phyloP scores from a whole-genome alignment of 2,329 filamentous ascomycete species.

The Epichloe uncinata region DNA sequence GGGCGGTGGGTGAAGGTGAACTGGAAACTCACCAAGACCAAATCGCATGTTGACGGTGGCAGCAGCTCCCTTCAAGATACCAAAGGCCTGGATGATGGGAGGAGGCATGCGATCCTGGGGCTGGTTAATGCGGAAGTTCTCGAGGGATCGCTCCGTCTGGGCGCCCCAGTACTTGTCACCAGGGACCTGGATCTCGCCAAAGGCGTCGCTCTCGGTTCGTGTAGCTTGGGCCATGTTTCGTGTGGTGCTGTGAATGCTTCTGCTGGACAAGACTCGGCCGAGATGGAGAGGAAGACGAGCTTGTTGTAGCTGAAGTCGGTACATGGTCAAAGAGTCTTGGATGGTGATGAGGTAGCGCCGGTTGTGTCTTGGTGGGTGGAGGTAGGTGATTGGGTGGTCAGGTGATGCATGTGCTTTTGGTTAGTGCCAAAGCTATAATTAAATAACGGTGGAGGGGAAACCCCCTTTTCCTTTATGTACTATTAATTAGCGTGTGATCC shows the following conservation, averaged over 20 bases:
- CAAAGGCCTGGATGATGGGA: slow-evolving; percentile 83
- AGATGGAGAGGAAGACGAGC: slow-evolving; percentile 1
- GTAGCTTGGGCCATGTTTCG: slow-evolving; percentile 27
- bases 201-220: slow-evolving; percentile 90
- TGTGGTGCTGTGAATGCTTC: slow-evolving; percentile 9
- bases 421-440: no score
- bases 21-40: slow-evolving; percentile 51
- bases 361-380: no score
- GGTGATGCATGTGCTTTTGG: no score
- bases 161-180: slow-evolving; percentile 97
- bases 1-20: no score
- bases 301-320: not conserved
- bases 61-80: slow-evolving; percentile 92
- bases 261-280: not conserved
- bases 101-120: slow-evolving; percentile 97
- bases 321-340: no score
- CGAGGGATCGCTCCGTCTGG: slow-evolving; percentile 90
- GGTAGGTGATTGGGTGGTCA: no score
- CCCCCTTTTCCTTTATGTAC: no score
- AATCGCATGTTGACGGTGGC: slow-evolving; percentile 92
- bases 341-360: no score
- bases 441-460: no score
- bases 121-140: slow-evolving; percentile 99
- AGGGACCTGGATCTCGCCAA: slow-evolving; percentile 88
- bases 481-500: no score